Evolutionary conservation across 371 early-diverging fungal species (phyloP).

Genomic region (Zancudomyces culisetae): DNA sequence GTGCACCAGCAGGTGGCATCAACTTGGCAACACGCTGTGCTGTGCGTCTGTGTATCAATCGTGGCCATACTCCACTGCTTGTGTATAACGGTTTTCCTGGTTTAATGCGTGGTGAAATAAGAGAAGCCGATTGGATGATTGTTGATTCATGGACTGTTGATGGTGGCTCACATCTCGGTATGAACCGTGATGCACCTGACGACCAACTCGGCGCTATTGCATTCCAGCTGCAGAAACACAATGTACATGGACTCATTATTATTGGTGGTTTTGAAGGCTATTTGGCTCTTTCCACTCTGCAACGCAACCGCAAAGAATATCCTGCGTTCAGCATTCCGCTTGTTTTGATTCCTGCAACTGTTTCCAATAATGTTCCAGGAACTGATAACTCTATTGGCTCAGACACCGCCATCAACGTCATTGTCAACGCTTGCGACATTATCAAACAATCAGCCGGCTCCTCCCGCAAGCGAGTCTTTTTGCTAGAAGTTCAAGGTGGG

Average conservation of each 20-base stretch:
- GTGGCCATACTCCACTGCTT: constrained; percentile 65
- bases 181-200: constrained; percentile 74
- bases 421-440: constrained; percentile 82
- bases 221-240: constrained; percentile 73
- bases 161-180: constrained; percentile 93
- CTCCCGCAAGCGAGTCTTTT: constrained; percentile 81
- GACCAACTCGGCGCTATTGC: constrained; percentile 63
- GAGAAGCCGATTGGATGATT: constrained; percentile 59
- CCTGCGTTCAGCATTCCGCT: constrained; percentile 86
- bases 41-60: constrained; percentile 68
- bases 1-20: constrained; percentile 97
- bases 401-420: constrained; percentile 95
- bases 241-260: constrained; percentile 73
- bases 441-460: constrained; percentile 85
- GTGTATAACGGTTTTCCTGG: constrained; percentile 94
- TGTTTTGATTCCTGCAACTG: constrained; percentile 88
- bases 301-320: constrained; percentile 47
- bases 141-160: constrained; percentile 77
- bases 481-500: constrained; percentile 97
- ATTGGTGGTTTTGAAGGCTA: constrained; percentile 94
- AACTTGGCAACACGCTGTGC: constrained; percentile 88
- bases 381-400: constrained; percentile 92
- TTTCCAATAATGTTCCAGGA: constrained; percentile 96
- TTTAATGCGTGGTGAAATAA: constrained; percentile 55
- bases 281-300: constrained; percentile 52